phyloP scores from a whole-genome alignment of 257 asterid genomes.

The Asclepias syriaca region DNA sequence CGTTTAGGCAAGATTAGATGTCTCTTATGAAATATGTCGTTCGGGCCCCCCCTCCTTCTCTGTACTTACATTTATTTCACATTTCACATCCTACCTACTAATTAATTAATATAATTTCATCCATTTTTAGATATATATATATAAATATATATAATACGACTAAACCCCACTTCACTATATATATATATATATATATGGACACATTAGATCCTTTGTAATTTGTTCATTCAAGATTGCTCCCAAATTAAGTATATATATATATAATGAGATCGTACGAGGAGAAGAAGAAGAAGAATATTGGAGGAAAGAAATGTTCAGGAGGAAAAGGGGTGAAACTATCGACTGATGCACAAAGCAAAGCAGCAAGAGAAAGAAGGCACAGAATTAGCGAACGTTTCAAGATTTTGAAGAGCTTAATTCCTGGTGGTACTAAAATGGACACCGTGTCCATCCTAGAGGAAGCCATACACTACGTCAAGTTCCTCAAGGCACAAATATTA shows the following conservation, averaged over 20 bases:
- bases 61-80: slow-evolving; percentile 15
- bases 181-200: too few relatives aligned
- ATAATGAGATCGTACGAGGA: neutral
- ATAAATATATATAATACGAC: too few relatives aligned
- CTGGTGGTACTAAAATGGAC: slow-evolving; percentile 76
- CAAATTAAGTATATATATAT: neutral
- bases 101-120: too few relatives aligned
- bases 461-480: slow-evolving; percentile 75
- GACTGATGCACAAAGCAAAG: slow-evolving; percentile 79
- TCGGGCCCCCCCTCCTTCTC: neutral
- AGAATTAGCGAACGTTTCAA: slow-evolving; percentile 78
- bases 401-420: slow-evolving; percentile 67
- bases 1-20: slow-evolving; percentile 26
- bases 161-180: too few relatives aligned
- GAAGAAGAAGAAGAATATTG: neutral
- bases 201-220: neutral
- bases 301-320: neutral
- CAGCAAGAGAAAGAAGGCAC: slow-evolving; percentile 80
- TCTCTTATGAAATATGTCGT: slow-evolving; percentile 11
- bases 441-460: slow-evolving; percentile 80
- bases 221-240: neutral
- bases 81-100: neutral
- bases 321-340: slow-evolving; percentile 46
- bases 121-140: too few relatives aligned
- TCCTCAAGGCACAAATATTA: slow-evolving; percentile 68